phyloP scores from a whole-genome alignment of 2,329 filamentous ascomycete species.

The Sporothrix globosa region DNA sequence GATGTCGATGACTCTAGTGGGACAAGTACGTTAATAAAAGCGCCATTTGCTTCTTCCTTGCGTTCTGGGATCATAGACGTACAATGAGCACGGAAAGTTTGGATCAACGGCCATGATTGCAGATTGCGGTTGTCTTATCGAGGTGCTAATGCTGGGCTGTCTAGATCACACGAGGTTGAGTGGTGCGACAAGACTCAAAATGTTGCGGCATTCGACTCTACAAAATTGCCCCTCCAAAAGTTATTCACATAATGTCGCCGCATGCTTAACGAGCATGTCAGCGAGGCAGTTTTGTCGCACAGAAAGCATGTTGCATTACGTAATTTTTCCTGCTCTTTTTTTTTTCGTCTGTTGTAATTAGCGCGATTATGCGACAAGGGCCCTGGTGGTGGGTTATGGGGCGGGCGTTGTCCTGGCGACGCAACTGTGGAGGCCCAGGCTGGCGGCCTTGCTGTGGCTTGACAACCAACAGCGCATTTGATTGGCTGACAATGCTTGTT shows the following conservation, averaged over 20 bases:
- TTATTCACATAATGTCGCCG: not conserved
- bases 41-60: not conserved
- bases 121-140: not conserved
- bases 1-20: slow-evolving; percentile 65
- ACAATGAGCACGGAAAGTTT: slow-evolving; percentile 67
- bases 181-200: not conserved
- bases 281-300: not conserved
- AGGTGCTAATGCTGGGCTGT: not conserved
- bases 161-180: not conserved
- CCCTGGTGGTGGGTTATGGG: slow-evolving; percentile 14
- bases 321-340: not conserved
- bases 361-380: slow-evolving; percentile 26
- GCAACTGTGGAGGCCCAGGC: slow-evolving; percentile 5
- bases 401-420: slow-evolving; percentile 35
- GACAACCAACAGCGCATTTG: not conserved
- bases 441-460: slow-evolving; percentile 31
- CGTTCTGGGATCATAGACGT: slow-evolving; percentile 42
- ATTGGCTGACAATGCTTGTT: slow-evolving; percentile 35
- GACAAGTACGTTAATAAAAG: not conserved
- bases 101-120: slow-evolving; percentile 46
- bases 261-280: not conserved
- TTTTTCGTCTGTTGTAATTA: slow-evolving; percentile 18
- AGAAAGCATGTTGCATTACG: not conserved
- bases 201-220: not conserved
- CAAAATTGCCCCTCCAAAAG: not conserved